Evolutionary conservation across 208 protist species (phyloP), one percentile per base, ranked within the genome.

Genomic region (Trypanosoma rangeli): DNA sequence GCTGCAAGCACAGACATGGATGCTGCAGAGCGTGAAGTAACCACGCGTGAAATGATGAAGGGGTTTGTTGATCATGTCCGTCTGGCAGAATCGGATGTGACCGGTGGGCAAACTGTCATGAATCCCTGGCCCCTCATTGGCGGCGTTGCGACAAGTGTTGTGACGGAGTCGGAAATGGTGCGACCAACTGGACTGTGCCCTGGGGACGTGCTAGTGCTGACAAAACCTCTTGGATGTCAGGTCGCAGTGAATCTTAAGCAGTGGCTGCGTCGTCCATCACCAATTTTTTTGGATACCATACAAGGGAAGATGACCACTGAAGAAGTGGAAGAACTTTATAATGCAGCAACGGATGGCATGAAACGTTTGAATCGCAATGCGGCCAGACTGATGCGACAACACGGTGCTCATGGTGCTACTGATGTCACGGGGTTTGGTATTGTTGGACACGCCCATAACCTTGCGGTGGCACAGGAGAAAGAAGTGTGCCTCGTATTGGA

Each of bases 351-450:
- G 0, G 77, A 86, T 18, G 87, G 80, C 63, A 99, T 99, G 96
- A 65, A 76, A 31, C 84, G 92, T 31, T 82, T 99, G 29, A 99
- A 98, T 68, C 78, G 86, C 9, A 78, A 57, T 22, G 98, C 78
- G 2, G 96, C 95, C 4, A 61, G 62, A 37, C 73, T 98, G 50
- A 98, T 99, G 96, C 78, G 66, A 12, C 85, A 86, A 65, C 72
- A 94, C 63, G 69, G 73, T 12, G 93, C 96, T 0, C 94, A 97
- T 75, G 97, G 87, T 5, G 92, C 94, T 15, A 99, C 98, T 0
- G 98, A 99, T 71, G 86, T 99, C 22, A 99, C 98, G 5, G 98
- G 97, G n/a, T 99, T 99, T 73, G 98, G 97, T 53, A 94, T 99
- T 68, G 63, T 98, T 7, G 98, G 98, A 0, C 98, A 99, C 80